Evolutionary conservation across 345 rosid genomes (phyloP).

Genomic region (Microthlaspi erraticum): DNA sequence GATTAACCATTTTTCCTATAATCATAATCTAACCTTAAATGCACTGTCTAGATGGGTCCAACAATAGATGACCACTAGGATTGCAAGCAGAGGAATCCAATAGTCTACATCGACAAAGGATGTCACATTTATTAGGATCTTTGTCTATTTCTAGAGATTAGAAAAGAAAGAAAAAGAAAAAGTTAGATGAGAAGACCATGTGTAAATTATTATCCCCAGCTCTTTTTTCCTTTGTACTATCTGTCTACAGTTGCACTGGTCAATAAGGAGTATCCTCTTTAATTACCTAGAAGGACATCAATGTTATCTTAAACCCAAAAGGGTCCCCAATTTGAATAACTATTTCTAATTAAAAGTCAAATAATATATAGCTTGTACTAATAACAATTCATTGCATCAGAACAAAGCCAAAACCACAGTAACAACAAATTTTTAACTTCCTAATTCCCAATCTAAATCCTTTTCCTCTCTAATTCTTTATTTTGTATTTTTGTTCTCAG

Average conservation of each 20-base stretch:
- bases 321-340: conserved; percentile 30
- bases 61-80: conserved; percentile 33
- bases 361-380: conserved; percentile 31
- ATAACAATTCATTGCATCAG: conserved; percentile 35
- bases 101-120: conserved; percentile 28
- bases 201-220: conserved; percentile 33
- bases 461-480: not conserved
- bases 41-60: conserved; percentile 31
- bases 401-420: conserved; percentile 37
- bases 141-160: conserved; percentile 21
- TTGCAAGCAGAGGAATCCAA: conserved; percentile 21
- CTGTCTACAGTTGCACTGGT: conserved; percentile 34
- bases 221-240: conserved; percentile 29
- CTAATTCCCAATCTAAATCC: conserved; percentile 10
- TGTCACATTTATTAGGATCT: conserved; percentile 31
- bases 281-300: conserved; percentile 33
- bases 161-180: too few species aligned
- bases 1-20: conserved; percentile 5
- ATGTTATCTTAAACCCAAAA: conserved; percentile 16
- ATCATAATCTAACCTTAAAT: conserved; percentile 35
- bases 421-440: conserved; percentile 7
- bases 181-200: conserved; percentile 40
- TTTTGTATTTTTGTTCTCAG: too few species aligned
- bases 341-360: conserved; percentile 19
- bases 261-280: conserved; percentile 31